Base-by-base conservation (phyloP, 305 asterid species). In the Fraxinus sp. region DNA sequence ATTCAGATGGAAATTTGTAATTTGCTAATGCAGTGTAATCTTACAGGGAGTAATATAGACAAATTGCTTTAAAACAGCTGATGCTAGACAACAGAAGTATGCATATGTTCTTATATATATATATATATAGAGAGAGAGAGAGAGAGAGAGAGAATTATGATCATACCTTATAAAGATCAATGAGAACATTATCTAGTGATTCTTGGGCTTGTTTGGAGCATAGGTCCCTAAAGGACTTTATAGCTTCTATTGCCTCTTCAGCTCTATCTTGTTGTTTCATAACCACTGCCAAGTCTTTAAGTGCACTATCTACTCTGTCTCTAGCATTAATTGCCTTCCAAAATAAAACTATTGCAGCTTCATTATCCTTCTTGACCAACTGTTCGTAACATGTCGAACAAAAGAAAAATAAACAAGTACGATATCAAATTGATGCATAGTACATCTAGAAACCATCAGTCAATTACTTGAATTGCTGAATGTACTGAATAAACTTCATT, bases 231-330 rank as follows among this genome's bases (percentile, higher is more conserved):
- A 91, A 93, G 0, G 96, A 90, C 68, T 86, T 91, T 6, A 95
- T 87, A 55, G 97, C 97, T 81, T 93, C 97, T 22, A 95, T 92
- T n/a, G 98, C 98, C 83, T 95, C 95, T 85, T 92, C 97, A 24
- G 93, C 79, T 55, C 96, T 87, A 74, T 92, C 92, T 77, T 86
- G 92, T 71, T 94, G 97, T 84, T 93, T 94, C 97, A 95, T 90
- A 36, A 95, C 97, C 75, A 93, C 94, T 36, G 93, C 98, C 98
- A 95, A 90, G 87, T 95, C 98, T 85, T 95, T 94, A 36, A 94
- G 92, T 0, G 98, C 97, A 79, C 98, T 94, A 59, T 93, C 97
- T 6, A 93, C 97, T 87, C 96, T 87, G 83, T 93, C 98, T 66
- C 98, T 97, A 0, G 84, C 90, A 78, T 93, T 92, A 43, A 95